Conservation (phyloP, 768 basidiomycete genomes). For the Lactifluus hygrophoroides region DNA sequence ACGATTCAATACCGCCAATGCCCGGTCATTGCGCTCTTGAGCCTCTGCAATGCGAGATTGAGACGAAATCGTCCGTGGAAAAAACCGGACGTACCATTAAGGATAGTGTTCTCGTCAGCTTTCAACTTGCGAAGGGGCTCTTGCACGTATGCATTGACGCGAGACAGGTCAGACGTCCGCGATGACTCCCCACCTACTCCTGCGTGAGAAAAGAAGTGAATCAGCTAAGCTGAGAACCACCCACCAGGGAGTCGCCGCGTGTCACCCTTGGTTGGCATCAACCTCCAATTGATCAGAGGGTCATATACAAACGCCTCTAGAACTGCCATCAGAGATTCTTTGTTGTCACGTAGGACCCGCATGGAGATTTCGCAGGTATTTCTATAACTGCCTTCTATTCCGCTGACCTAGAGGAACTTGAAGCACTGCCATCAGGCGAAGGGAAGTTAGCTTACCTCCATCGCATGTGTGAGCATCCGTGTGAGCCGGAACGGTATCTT, state of each 20-base stretch:
- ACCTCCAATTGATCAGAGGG: conserved; percentile 93
- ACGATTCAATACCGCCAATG: conserved; percentile 86
- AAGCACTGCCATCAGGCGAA: not conserved
- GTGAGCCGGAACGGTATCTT: conserved; percentile 97
- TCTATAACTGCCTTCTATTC: conserved; percentile 95
- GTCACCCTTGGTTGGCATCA: conserved; percentile 80
- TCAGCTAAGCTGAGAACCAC: conserved; percentile 13
- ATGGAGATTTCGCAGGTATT: conserved; percentile 97
- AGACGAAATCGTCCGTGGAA: too few relatives aligned
- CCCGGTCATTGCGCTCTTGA: conserved; percentile 87
- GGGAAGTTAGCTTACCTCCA: conserved; percentile 65
- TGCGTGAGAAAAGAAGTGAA: conserved; percentile 1
- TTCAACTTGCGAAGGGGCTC: conserved; percentile 74
- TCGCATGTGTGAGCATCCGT: conserved; percentile 96
- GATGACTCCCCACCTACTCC: conserved; percentile 40
- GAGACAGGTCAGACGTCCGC: conserved; percentile 52
- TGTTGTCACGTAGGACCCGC: conserved; percentile 91
- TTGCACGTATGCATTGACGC: conserved; percentile 66
- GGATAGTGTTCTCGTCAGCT: conserved; percentile 90
- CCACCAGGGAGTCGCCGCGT: conserved; percentile 59
- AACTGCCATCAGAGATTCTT: conserved; percentile 98
- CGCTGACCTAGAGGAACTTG: conserved; percentile 67
- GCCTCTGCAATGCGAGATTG: conserved; percentile 37
- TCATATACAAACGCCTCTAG: conserved; percentile 98
- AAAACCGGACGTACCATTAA: conserved; percentile 54